Base-by-base conservation (phyloP, 2,329 filamentous ascomycete species). In the Atkinsonella texensis region DNA sequence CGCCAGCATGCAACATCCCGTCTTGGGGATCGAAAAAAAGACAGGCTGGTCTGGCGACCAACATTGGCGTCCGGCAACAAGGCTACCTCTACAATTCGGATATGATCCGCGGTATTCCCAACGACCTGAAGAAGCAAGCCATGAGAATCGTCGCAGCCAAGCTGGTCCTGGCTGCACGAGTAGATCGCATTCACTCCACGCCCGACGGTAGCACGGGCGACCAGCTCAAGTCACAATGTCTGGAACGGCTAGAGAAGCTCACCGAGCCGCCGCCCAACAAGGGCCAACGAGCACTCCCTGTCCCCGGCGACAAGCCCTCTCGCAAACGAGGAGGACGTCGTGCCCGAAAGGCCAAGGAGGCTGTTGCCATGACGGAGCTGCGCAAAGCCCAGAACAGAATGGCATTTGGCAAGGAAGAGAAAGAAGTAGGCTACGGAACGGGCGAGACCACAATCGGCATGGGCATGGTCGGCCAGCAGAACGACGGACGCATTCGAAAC, bases 321-420 rank as follows among this genome's bases (percentile, higher is more conserved):
- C 79, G 90, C 35, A 98, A 98, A 68, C 86, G 93, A 57, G 93
- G 93, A 67, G 93, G 93, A 49, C 77, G 91, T 51, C 78, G 89
- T 57, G 93, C 90, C 12, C 77, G 93, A 52, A 95, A 95, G 68
- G 91, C 91, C 54, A 98, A 98, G 76, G 93, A 95, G 68, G 90
- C 91, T 4, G 88, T 88, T 7, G 91, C 93, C 54, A 95, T 96
- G 89, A 98, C 93, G 0, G 93, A 98, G 51, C 74, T 98, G 32
- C 84, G 90, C 57, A 96, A 97, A 68, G 89, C 89, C 4, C 93
- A 97, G 69, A 98, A 98, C 70, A 81, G 93, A 50, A 85, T 98
- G 80, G 89, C 84, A 0, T 98, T 98, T 63, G 90, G 90, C 53
- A 93, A 95, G 65, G 91, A 97, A 67, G 93, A 98, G 69, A 84